Base-by-base conservation (phyloP, 306 rosid species). In the Fragaria nilgerrensis region DNA sequence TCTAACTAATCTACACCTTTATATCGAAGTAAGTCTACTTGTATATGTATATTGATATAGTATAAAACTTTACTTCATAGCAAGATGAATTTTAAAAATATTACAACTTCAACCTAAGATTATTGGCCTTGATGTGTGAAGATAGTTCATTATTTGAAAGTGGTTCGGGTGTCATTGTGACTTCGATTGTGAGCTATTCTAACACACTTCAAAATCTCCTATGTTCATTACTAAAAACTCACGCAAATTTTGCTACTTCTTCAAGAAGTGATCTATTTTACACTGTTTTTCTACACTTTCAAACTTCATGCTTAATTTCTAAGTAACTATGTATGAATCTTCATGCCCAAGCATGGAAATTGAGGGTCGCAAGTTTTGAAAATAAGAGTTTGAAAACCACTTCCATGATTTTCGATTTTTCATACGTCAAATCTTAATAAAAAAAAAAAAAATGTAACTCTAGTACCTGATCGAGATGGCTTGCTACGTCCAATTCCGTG, bases 401-500 rank as follows among this genome's bases (percentile, higher is more conserved):
- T 29, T 29, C 32, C 32, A 29, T 2, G 32, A 29, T 29, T 29
- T 29, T 29, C 32, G 2, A 29, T 29, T 29, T 29, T 29, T 29
- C 32, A 29, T 29, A 29, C 32, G 32, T 29, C 32, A 29, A 29
- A 29, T 29, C 32, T 29, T 29, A 29, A 27, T 1, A 27, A 27
- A 25, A 25, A 1, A 29, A 29, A 2, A 29, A 29, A 29, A 29
- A 29, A 29, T 29, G 32, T 2, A 29, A 29, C 32, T 29, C 32
- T 29, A 16, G 56, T 53, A 89, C 98, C 92, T 91, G 97, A 16
- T 48, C 73, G 23, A 81, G 80, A 75, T 79, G 79, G 37, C 15
- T 76, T 49, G 34, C 13, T 27, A 94, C 89, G 63, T 94, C 97
- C 20, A 92, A 4, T 83, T 92, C 96, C 1, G 98, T 87, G 1